A percentile compares a stretch with the other conserved stretches of the same genome.
Evolutionary conservation across 805 yeast genomes (phyloP).

Genomic region (Yueomyces sinensis): DNA sequence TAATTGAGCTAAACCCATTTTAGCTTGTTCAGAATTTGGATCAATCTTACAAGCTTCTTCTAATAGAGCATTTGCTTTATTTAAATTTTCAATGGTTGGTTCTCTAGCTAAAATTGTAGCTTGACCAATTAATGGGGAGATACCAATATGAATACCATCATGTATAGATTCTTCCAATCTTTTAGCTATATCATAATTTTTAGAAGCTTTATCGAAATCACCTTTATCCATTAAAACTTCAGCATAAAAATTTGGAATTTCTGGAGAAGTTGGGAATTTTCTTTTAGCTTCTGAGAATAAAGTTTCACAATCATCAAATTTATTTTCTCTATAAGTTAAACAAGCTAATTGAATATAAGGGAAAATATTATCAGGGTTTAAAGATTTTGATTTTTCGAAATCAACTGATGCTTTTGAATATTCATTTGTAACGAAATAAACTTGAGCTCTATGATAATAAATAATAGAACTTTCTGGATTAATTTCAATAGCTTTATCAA

Average conservation of each 20-base stretch:
- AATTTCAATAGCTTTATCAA: conserved; percentile 54
- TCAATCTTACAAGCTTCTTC: conserved; percentile 70
- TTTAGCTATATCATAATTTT: conserved; percentile 77
- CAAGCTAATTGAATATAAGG: conserved; percentile 91
- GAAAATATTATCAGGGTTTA: conserved; percentile 64
- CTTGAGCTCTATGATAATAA: conserved; percentile 91
- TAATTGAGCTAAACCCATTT: conserved; percentile 83
- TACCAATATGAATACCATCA: conserved; percentile 65
- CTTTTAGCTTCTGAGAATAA: conserved; percentile 56
- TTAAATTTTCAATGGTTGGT: conserved; percentile 30
- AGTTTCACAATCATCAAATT: conserved; percentile 42
- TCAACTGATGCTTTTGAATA: conserved; percentile 57
- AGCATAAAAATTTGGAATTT: conserved; percentile 90
- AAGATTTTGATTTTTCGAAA: conserved; percentile 63
- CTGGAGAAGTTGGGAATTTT: conserved; percentile 77
- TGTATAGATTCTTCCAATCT: conserved; percentile 58
- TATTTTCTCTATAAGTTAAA: conserved; percentile 63
- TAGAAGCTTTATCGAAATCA: conserved; percentile 56
- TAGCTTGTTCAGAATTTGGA: conserved; percentile 80
- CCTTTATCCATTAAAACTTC: conserved; percentile 80
- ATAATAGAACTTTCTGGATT: conserved; percentile 68
- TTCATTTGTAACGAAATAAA: conserved; percentile 68
- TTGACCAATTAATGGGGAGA: conserved; percentile 80
- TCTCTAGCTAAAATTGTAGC: conserved; percentile 59
- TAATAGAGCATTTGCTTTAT: conserved; percentile 51